A percentile compares a stretch with the other conserved stretches of the same genome.
These are phyloP conservation scores for Solanum arcanum DNA, from an alignment of 257 asterid genomes.

Conservation along the genomic window DNA sequence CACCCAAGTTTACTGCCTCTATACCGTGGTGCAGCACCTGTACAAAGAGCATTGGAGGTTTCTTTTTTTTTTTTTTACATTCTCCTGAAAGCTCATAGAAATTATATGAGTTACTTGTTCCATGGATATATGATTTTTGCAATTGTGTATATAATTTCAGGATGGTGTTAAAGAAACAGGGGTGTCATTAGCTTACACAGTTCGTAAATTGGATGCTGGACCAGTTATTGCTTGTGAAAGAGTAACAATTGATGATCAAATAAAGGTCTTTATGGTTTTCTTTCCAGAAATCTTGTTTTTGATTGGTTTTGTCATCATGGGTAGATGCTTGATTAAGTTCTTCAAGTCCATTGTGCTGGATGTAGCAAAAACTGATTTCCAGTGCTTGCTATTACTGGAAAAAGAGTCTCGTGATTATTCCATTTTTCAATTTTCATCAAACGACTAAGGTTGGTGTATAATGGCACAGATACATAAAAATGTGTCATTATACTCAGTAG, in stretches of 20 bases:
- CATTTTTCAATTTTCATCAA: not conserved
- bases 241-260: conserved; percentile 49
- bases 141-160: conserved; percentile 18
- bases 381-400: not conserved
- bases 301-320: not conserved
- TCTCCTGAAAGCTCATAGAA: not conserved
- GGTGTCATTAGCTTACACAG: conserved; percentile 85
- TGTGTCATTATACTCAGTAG: not conserved
- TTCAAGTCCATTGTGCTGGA: not conserved
- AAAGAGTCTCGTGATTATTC: not conserved
- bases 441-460: not conserved
- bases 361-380: not conserved
- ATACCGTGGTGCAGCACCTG: conserved; percentile 99
- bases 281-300: not conserved
- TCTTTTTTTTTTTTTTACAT: not conserved
- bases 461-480: not conserved
- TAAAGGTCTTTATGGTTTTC: conserved; percentile 44
- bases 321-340: not conserved
- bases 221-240: conserved; percentile 68
- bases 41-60: conserved; percentile 94
- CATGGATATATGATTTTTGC: not conserved
- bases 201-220: conserved; percentile 86
- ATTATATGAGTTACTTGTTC: not conserved
- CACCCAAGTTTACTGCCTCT: conserved; percentile 93
- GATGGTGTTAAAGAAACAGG: conserved; percentile 93